Evolutionary conservation across 768 basidiomycete genomes (phyloP), one percentile per base, ranked within the genome.

Genomic region (Termitomyces heimii): DNA sequence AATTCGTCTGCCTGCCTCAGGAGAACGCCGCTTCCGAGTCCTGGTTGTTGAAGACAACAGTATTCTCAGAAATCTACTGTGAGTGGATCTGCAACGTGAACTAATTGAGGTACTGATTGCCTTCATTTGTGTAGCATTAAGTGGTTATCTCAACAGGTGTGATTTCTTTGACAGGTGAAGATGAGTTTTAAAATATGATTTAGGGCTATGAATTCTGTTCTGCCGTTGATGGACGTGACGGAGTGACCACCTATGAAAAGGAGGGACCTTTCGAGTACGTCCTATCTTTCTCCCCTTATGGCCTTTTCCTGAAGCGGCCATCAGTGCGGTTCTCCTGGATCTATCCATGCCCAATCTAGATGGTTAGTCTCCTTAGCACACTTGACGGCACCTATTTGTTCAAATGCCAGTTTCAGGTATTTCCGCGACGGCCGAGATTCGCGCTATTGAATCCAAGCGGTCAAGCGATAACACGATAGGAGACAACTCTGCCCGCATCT

Each of bases 311-410:
- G 50, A 56, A 42, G 52, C 40, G 46, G 59, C 58, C 52, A 49
- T 29, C 63, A 95, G 94, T 60, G 83, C 94, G 34, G 87, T 95
- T 35, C 78, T 95, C 14, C 75, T 97, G 58, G 94, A 97, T 70
- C 73, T 97, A 55, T 93, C 91, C 1, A 97, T 97, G 94, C 95
- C 93, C 0, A 70, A 92, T n/a, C 81, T 97, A 55, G 92, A 97
- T 68, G 95, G 92, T 84, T 52, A 58, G 76, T 62, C 51, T 39
- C 46, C 14, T 18, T 29, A 39, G 37, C 1, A n/a, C 6, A 4
- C 24, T 22, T 12, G 26, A 47, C 6, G 10, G 1, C 16, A 32
- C n/a, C n/a, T 42, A 28, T 61, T n/a, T 9, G 35, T 43, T 44
- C 2, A 54, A 34, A 12, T 16, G 3, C 13, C 14, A 1, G 5